phyloP scores from a whole-genome alignment of 441 rosid species.

The Aleurites moluccanus region DNA sequence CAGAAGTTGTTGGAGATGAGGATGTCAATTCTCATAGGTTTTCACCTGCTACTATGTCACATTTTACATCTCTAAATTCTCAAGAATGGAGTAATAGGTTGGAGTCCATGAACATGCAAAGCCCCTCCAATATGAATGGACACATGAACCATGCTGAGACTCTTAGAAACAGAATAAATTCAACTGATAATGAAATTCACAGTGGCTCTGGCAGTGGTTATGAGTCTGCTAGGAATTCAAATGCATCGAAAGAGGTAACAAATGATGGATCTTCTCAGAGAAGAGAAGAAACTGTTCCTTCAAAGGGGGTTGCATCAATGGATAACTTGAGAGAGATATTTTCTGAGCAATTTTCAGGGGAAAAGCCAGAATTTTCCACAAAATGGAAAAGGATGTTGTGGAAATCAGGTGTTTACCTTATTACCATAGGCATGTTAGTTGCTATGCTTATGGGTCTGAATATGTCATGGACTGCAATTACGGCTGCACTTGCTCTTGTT shows the following conservation, averaged over 20 bases:
- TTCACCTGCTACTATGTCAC: slow-evolving; percentile 27
- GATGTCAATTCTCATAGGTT: slow-evolving; percentile 25
- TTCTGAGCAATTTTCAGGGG: not conserved
- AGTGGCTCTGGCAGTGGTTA: not conserved
- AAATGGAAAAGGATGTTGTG: slow-evolving; percentile 47
- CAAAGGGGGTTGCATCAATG: not conserved
- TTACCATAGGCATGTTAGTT: slow-evolving; percentile 65
- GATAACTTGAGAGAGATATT: slow-evolving; percentile 6
- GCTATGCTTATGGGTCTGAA: slow-evolving; percentile 62
- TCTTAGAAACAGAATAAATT: slow-evolving; percentile 8
- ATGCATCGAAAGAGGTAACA: slow-evolving; percentile 10
- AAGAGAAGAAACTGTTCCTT: slow-evolving; percentile 15
- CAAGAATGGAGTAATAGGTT: slow-evolving; percentile 3
- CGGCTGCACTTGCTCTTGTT: slow-evolving; percentile 75
- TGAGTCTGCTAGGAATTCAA: slow-evolving; percentile 18
- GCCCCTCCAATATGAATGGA: not conserved
- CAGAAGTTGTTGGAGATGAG: slow-evolving; percentile 41
- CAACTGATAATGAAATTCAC: slow-evolving; percentile 20
- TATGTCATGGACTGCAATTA: slow-evolving; percentile 87
- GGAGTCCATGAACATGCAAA: slow-evolving; percentile 13
- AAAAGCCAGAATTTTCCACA: not conserved
- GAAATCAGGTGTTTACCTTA: slow-evolving; percentile 61
- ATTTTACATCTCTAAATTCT: slow-evolving; percentile 9
- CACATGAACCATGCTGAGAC: slow-evolving; percentile 3
- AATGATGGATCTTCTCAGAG: slow-evolving; percentile 2